Evolutionary conservation across 345 rosid genomes (phyloP).

Genomic region (Pistacia vera): DNA sequence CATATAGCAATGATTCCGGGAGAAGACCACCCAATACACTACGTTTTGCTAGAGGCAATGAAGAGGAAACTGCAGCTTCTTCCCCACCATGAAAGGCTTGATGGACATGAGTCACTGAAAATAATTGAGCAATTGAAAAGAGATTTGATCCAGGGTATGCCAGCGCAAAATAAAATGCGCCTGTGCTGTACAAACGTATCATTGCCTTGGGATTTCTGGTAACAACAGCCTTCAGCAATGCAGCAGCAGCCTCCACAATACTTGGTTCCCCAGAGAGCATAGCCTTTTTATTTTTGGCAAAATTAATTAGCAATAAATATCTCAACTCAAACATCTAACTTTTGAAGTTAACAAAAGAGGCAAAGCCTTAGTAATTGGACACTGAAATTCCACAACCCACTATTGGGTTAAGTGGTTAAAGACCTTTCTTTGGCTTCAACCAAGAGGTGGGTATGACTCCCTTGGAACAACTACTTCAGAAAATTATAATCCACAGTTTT

Average conservation of each 20-base stretch:
- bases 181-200: constrained; percentile 95
- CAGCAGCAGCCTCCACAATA: constrained; percentile 95
- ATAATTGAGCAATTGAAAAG: constrained; percentile 84
- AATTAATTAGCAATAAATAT: constrained; percentile 12
- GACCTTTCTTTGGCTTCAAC: too few species aligned
- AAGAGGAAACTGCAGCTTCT: constrained; percentile 97
- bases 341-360: constrained; percentile 2
- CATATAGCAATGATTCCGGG: constrained; percentile 95
- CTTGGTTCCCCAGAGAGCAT: constrained; percentile 97
- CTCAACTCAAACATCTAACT: constrained; percentile 13
- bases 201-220: constrained; percentile 99
- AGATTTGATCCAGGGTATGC: constrained; percentile 99
- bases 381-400: background rate
- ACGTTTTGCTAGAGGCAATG: constrained; percentile 94
- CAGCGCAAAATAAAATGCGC: constrained; percentile 93
- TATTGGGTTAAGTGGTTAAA: too few species aligned
- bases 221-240: constrained; percentile 88
- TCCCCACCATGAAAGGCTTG: constrained; percentile 99
- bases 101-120: constrained; percentile 90
- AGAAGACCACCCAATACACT: constrained; percentile 99
- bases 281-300: constrained; percentile 47
- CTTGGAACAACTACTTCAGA: too few species aligned
- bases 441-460: too few species aligned
- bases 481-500: too few species aligned
- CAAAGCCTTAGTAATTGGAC: constrained; percentile 4